Base-by-base conservation (phyloP, 2,329 filamentous ascomycete species). In the Fusarium tricinctum region DNA sequence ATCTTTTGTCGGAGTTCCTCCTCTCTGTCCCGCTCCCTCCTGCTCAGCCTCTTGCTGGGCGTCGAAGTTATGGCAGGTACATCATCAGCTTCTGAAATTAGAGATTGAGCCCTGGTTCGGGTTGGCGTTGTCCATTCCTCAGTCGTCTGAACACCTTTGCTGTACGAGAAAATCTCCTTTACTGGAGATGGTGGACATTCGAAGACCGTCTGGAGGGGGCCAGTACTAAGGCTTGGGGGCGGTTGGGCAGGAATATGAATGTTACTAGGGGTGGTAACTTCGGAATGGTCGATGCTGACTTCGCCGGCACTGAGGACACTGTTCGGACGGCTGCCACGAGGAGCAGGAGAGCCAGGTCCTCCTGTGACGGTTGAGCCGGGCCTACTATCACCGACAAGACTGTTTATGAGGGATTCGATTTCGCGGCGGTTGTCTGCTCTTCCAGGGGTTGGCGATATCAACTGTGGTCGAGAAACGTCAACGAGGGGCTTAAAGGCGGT, bases 81-180 rank as follows among this genome's bases (percentile, higher is more conserved):
- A 39, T 88, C 87, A 22, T 91, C 91, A 30, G 85, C 84, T 30
- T 94, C 91, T 17, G 89, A 89, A 19, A 75, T 59, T 14, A 76
- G 70, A 17, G 79, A 81, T 28, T 79, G 76, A 15, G 78, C 75
- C 63, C 79, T 76, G 1, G 85, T 81, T 32, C 85, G 83, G 33
- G 84, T 81, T 28, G 86, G 81, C 58, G 84, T 82, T 19, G 85
- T 83, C 88, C 92, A 92, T 66, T 91, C 89, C 74, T 93, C 91
- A 22, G 91, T 89, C 17, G 96, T 97, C 80, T 99, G 97, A 22
- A 98, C 94, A 57, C 90, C 94, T 82, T 97, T 98, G 85, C 92
- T 98, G 84, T 99, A 99, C 53, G 94, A 97, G 76, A 97, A 94
- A 62, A 97, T 85, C 79, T 99, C 96, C 69, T 91, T 88, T 56